Evolutionary conservation across 371 early-diverging fungal species (phyloP).

Genomic region (Mucor sp.): DNA sequence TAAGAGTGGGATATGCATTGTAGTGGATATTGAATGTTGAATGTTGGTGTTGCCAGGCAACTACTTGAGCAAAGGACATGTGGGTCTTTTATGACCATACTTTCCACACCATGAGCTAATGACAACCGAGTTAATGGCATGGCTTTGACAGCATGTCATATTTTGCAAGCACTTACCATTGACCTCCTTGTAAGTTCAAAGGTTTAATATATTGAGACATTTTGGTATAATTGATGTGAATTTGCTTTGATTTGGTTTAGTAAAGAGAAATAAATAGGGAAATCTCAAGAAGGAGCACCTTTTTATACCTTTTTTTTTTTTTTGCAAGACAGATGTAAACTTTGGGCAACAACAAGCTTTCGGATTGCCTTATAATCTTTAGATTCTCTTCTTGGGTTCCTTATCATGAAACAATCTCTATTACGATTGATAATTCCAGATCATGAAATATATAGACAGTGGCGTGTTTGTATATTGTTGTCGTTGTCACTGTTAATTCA

Average conservation of each 20-base stretch:
- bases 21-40: neutral
- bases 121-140: neutral
- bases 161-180: conserved; percentile 37
- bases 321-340: neutral
- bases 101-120: conserved; percentile 50
- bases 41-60: neutral
- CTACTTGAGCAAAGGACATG: conserved; percentile 44
- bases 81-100: conserved; percentile 42
- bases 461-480: neutral
- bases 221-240: neutral
- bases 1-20: neutral
- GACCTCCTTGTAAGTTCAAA: conserved; percentile 47
- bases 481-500: neutral
- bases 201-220: conserved; percentile 32
- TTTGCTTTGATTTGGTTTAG: neutral
- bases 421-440: neutral
- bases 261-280: neutral
- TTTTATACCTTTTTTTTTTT: neutral
- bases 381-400: neutral
- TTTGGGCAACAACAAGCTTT: neutral
- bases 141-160: neutral
- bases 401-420: conserved; percentile 3
- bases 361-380: neutral
- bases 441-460: neutral
- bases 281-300: neutral